These are phyloP conservation scores for Aspergillus heteromorphus DNA, from an alignment of 495 filamentous ascomycete species.

Conservation along the genomic window DNA sequence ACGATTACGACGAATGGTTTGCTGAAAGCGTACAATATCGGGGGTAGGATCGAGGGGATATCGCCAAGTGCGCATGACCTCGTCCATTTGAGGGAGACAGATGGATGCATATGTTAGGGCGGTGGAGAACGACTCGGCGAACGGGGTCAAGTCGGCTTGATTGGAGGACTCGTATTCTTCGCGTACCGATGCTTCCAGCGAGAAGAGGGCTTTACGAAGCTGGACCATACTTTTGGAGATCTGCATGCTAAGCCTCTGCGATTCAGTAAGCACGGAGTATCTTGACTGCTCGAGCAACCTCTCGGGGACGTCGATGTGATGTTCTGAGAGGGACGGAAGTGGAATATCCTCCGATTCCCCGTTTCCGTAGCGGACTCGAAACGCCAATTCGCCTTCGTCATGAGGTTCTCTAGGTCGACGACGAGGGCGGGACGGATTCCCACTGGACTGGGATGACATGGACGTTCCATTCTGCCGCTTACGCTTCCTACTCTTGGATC, in stretches of 20 bases:
- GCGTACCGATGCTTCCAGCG: constrained; percentile 32
- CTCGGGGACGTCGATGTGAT: constrained; percentile 20
- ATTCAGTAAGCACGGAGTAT: constrained; percentile 42
- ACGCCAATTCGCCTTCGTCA: constrained; percentile 34
- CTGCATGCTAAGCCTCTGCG: constrained; percentile 45
- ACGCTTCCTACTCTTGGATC: constrained; percentile 47
- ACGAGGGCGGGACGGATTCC: constrained; percentile 36
- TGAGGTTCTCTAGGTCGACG: constrained; percentile 27
- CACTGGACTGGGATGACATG: constrained; percentile 39
- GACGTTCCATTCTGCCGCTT: constrained; percentile 50
- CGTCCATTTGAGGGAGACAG: constrained; percentile 50
- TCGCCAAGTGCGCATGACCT: constrained; percentile 50
- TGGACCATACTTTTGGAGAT: constrained; percentile 54
- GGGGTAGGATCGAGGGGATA: constrained; percentile 54
- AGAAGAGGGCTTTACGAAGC: constrained; percentile 56
- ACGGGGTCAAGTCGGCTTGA: constrained; percentile 24
- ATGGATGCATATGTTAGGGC: constrained; percentile 45
- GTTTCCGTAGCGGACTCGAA: constrained; percentile 58
- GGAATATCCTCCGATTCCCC: constrained; percentile 55
- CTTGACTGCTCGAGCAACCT: constrained; percentile 36
- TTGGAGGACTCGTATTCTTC: constrained; percentile 18
- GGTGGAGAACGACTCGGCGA: constrained; percentile 40
- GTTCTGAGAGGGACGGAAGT: constrained; percentile 29
- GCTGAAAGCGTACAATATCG: constrained; percentile 50
- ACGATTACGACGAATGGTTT: constrained; percentile 53